These are phyloP conservation scores for Tylopilus intermedius DNA, from an alignment of 768 basidiomycete species.

Conservation along the genomic window DNA sequence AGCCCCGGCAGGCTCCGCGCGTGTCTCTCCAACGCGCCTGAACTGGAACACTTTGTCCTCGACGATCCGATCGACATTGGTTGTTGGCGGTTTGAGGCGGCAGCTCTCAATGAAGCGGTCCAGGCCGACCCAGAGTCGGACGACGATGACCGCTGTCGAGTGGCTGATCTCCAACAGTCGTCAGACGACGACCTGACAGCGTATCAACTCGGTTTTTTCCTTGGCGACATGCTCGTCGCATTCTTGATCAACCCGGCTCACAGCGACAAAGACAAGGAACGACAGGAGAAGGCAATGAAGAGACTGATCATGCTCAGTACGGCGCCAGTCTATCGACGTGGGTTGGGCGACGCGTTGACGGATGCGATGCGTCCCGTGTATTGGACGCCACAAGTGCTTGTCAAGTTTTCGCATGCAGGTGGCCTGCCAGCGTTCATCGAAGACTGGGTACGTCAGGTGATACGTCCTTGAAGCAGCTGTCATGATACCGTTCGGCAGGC, in stretches of 20 bases:
- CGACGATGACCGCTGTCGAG: background rate
- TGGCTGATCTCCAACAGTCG: background rate
- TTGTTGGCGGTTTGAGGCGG: background rate
- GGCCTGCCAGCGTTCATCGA: background rate
- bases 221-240: background rate
- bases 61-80: constrained; percentile 1
- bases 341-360: background rate
- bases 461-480: background rate
- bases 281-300: background rate
- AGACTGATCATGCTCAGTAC: background rate
- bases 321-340: background rate
- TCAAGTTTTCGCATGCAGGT: background rate
- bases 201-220: background rate
- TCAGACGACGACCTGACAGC: background rate
- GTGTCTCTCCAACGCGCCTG: background rate
- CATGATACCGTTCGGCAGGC: too few species aligned
- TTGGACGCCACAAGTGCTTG: background rate
- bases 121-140: background rate
- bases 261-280: background rate
- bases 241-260: background rate
- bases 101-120: background rate
- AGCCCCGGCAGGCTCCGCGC: background rate
- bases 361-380: background rate
- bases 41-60: background rate
- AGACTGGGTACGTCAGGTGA: background rate